Base-by-base conservation (phyloP, 2,329 filamentous ascomycete species). In the Fusarium globosum region DNA sequence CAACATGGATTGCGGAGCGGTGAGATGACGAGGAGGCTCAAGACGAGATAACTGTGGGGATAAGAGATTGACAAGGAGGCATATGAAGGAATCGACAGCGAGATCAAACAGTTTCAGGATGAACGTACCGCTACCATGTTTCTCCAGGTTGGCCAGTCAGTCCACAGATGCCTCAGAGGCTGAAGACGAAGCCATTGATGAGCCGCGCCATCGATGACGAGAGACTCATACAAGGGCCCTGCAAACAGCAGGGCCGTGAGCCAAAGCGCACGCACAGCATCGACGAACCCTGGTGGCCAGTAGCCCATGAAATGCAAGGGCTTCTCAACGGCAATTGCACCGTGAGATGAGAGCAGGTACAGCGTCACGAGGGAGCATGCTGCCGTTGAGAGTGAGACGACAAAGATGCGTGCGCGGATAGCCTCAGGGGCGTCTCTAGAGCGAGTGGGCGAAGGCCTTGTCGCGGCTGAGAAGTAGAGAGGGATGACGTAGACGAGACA, bases 401-500 rank as follows among this genome's bases (percentile, higher is more conserved):
- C 93, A 63, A 92, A 89, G 77, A 97, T 92, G 76, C 96, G 92
- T 65, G 94, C 93, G 76, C 92, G 92, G 83, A 99, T 98, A 57
- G 97, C 94, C 16, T 93, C 92, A 15, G 95, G 94, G 35, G 94
- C 92, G 88, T 98, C 95, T 79, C 96, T 91, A 69, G 93, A 94
- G 35, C 97, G 88, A 61, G 88, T 90, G 33, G 90, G 88, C 13
- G 94, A 96, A 12, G 95, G 95, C 59, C 95, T 90, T 10, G 96
- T 97, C 26, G 90, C 88, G 8, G 90, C 83, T 26, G 92, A 96
- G 72, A 96, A 86, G 85, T 99, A 98, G 83, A 98, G 94, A 30
- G 96, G 96, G 7, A 93, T 85, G 77, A 99, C 94, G 84, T 98
- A 99, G 84, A 94, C 84, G 76, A 95, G 82, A n/a, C 94, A 97